phyloP scores from a whole-genome alignment of 306 rosid genomes.

The Vigna trinervia region DNA sequence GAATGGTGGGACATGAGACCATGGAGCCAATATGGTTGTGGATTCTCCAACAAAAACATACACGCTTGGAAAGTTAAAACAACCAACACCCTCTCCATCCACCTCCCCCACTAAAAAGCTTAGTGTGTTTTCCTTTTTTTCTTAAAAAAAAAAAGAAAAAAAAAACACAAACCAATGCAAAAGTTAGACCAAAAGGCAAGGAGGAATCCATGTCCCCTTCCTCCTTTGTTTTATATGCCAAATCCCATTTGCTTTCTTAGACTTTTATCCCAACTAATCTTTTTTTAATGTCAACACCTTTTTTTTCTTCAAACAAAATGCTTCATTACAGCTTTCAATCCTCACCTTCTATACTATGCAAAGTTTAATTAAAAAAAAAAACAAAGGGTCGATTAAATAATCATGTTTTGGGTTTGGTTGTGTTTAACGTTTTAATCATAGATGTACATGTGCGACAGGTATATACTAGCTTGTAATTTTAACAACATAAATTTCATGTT shows the following conservation, averaged over 20 bases:
- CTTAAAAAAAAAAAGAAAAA: not conserved
- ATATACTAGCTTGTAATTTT: not conserved
- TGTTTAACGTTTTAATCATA: slow-evolving; percentile 44
- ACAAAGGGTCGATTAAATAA: slow-evolving; percentile 49
- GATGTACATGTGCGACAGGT: slow-evolving; percentile 53
- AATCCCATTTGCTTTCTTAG: slow-evolving; percentile 58
- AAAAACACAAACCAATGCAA: slow-evolving; percentile 43
- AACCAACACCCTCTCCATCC: slow-evolving; percentile 53
- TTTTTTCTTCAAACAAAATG: slow-evolving; percentile 25
- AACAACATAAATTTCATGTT: too few species aligned
- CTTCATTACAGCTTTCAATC: not conserved
- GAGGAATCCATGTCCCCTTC: slow-evolving; percentile 55
- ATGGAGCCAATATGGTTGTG: slow-evolving; percentile 90
- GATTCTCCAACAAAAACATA: slow-evolving; percentile 81
- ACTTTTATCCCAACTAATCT: slow-evolving; percentile 55
- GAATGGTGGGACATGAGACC: slow-evolving; percentile 68
- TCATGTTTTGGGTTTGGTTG: slow-evolving; percentile 34
- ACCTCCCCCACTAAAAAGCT: slow-evolving; percentile 52
- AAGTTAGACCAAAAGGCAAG: slow-evolving; percentile 40
- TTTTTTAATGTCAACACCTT: slow-evolving; percentile 40
- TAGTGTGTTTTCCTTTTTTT: slow-evolving; percentile 41
- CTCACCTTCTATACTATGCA: slow-evolving; percentile 7
- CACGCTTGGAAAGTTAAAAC: slow-evolving; percentile 80
- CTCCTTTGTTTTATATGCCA: slow-evolving; percentile 41
- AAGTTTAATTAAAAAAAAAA: slow-evolving; percentile 37